Conservation (phyloP, 148 eudicot species). For the Selenicereus undatus region DNA sequence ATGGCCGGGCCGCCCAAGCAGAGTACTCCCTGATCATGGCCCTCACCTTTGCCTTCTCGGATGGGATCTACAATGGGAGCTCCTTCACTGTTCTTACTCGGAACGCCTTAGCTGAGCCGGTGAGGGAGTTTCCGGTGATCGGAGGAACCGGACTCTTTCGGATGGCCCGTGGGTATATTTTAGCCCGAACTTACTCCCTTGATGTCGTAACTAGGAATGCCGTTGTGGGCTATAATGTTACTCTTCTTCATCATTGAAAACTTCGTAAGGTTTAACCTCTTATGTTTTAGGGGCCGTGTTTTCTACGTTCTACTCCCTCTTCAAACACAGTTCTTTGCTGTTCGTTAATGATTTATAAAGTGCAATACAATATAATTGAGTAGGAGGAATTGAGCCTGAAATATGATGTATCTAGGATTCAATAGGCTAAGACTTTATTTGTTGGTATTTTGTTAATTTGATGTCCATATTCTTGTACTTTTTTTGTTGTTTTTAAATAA, state of each 20-base stretch:
- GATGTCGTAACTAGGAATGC: constrained; percentile 32
- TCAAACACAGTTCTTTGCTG: too few species aligned
- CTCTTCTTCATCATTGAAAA: constrained; percentile 26
- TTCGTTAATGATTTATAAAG: too few species aligned
- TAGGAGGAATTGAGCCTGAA: too few species aligned
- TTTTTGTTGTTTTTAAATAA: too few species aligned
- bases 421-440: too few species aligned
- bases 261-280: not conserved
- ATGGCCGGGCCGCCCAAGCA: constrained; percentile 24
- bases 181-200: constrained; percentile 24
- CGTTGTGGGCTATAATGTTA: constrained; percentile 41
- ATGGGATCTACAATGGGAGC: constrained; percentile 44
- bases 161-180: constrained; percentile 37
- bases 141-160: constrained; percentile 49
- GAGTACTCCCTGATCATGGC: constrained; percentile 17
- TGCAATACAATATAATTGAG: too few species aligned
- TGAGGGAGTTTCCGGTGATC: constrained; percentile 39
- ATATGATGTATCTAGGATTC: too few species aligned
- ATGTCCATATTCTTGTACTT: too few species aligned
- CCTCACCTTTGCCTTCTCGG: constrained; percentile 27
- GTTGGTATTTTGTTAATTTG: too few species aligned
- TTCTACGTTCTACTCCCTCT: too few species aligned
- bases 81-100: constrained; percentile 30
- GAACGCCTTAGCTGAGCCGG: constrained; percentile 14
- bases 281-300: too few species aligned